These are phyloP conservation scores for Iris pallida DNA, from an alignment of 116 monocot genomes.

Conservation along the genomic window DNA sequence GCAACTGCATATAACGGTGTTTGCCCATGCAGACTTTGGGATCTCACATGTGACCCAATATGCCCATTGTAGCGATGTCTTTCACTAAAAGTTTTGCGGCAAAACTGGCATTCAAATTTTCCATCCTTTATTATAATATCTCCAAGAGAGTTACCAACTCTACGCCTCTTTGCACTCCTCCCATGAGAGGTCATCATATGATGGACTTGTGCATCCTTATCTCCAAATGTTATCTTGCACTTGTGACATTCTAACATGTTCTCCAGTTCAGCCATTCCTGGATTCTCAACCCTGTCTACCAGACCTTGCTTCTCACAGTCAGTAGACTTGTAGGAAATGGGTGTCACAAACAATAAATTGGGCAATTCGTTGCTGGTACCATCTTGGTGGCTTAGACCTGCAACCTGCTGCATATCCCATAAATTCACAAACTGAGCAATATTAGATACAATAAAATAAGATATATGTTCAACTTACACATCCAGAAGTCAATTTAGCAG, in stretches of 20 bases:
- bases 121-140: constrained; percentile 67
- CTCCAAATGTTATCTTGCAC: constrained; percentile 41
- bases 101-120: constrained; percentile 70
- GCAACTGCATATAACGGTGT: constrained; percentile 9
- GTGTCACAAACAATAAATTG: constrained; percentile 17
- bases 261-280: constrained; percentile 9
- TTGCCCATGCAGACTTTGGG: constrained; percentile 38
- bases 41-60: constrained; percentile 64
- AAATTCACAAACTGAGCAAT: constrained; percentile 12
- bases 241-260: constrained; percentile 28
- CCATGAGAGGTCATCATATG: constrained; percentile 42
- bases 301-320: constrained; percentile 34
- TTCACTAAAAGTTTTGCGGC: constrained; percentile 63
- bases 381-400: constrained; percentile 28
- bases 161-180: constrained; percentile 45
- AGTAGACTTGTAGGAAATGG: constrained; percentile 20
- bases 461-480: constrained; percentile 41
- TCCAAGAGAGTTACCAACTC: constrained; percentile 37
- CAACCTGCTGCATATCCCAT: constrained; percentile 40
- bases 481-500: constrained; percentile 20
- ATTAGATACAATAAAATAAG: constrained; percentile 6
- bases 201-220: constrained; percentile 40
- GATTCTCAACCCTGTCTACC: constrained; percentile 13
- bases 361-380: constrained; percentile 17
- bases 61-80: constrained; percentile 62